phyloP scores from a whole-genome alignment of 116 monocot species.

The Zostera marina region DNA sequence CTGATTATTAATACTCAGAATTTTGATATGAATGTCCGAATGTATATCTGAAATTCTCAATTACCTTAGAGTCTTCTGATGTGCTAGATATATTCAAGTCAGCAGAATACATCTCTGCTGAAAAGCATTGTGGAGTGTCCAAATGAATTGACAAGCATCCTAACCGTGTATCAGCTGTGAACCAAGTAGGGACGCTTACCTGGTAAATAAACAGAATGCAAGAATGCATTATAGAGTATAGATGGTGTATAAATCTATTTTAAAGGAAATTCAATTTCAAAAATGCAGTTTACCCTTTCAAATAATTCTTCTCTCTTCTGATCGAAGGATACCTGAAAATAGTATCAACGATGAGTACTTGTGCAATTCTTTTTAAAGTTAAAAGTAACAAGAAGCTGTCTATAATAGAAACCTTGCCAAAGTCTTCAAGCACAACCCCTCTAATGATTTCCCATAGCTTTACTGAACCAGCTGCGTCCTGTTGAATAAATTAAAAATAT shows the following conservation, averaged over 20 bases:
- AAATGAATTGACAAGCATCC: slow-evolving; percentile 89
- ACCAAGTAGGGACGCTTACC: slow-evolving; percentile 98
- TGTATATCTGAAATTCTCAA: not conserved
- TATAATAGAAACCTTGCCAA: slow-evolving; percentile 59
- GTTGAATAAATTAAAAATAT: slow-evolving; percentile 7
- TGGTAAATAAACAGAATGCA: slow-evolving; percentile 9
- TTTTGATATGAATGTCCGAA: not conserved
- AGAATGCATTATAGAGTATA: not conserved
- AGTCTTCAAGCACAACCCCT: slow-evolving; percentile 77
- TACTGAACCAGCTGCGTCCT: slow-evolving; percentile 84
- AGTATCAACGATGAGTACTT: not conserved
- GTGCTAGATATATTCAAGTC: slow-evolving; percentile 63
- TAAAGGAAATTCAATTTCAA: not conserved
- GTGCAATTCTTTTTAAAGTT: not conserved
- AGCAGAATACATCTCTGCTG: slow-evolving; percentile 92
- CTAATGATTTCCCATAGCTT: slow-evolving; percentile 95
- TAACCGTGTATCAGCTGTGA: slow-evolving; percentile 85
- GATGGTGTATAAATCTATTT: not conserved
- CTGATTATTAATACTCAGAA: not conserved
- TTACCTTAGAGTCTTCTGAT: slow-evolving; percentile 75
- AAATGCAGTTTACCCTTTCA: slow-evolving; percentile 56
- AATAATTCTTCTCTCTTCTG: slow-evolving; percentile 96
- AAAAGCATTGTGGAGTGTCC: slow-evolving; percentile 96
- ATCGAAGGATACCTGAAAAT: slow-evolving; percentile 80
- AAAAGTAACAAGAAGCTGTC: not conserved